Evolutionary conservation across 768 basidiomycete species (phyloP).

Genomic region (Tricholoma flavovirens): DNA sequence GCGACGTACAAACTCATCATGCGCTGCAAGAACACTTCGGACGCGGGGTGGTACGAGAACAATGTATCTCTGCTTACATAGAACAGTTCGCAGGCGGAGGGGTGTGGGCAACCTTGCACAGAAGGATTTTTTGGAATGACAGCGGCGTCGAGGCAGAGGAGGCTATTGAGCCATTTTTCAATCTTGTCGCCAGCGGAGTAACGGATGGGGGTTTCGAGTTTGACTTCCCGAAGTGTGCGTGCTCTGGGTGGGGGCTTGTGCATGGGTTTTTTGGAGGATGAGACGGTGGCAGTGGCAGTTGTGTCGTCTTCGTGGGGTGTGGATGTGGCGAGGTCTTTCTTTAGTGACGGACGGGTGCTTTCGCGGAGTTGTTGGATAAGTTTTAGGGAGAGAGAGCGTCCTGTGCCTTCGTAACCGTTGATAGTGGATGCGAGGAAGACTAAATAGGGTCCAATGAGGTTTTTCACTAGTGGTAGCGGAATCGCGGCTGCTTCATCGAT

Average conservation of each 20-base stretch:
- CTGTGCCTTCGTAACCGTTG: conserved; percentile 99
- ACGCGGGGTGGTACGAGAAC: conserved; percentile 95
- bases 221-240: conserved; percentile 85
- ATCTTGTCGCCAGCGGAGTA: conserved; percentile 83
- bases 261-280: conserved; percentile 47
- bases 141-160: conserved; percentile 90
- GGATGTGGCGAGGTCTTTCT: conserved; percentile 47
- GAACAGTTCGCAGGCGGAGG: conserved; percentile 89
- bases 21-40: conserved; percentile 94
- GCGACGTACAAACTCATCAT: conserved; percentile 99
- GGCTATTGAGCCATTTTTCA: conserved; percentile 88
- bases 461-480: conserved; percentile 90
- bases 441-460: conserved; percentile 92
- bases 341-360: conserved; percentile 72
- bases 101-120: conserved; percentile 83
- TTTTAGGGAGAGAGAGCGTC: conserved; percentile 96
- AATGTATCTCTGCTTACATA: conserved; percentile 94
- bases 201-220: conserved; percentile 92
- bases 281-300: conserved; percentile 18
- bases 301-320: conserved; percentile 38
- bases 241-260: conserved; percentile 57
- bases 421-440: conserved; percentile 99
- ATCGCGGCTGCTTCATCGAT: conserved; percentile 99
- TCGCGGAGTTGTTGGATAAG: conserved; percentile 96
- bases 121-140: conserved; percentile 37